Conservation (phyloP, 169 alveolate genomes). For the Plasmodium vinckei region DNA sequence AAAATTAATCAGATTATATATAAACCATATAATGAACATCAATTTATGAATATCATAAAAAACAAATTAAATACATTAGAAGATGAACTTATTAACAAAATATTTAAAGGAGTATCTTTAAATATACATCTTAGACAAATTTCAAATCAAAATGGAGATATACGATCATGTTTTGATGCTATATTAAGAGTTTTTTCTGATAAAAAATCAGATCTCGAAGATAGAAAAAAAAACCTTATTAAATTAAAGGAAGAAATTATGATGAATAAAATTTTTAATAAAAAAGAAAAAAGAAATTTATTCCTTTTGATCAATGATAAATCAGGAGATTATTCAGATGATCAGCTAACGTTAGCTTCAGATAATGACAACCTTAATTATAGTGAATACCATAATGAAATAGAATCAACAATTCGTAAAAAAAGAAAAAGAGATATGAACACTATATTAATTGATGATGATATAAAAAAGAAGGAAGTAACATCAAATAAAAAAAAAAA, state of each 20-base stretch:
- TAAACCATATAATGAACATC: conserved; percentile 67
- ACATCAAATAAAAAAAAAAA: conserved; percentile 1
- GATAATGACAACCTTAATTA: background rate
- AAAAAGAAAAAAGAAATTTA: conserved; percentile 49
- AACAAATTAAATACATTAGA: conserved; percentile 52
- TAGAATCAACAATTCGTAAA: background rate
- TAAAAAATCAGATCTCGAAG: conserved; percentile 55
- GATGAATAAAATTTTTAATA: conserved; percentile 71
- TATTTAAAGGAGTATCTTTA: conserved; percentile 69
- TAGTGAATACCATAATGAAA: background rate
- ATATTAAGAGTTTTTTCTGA: conserved; percentile 57
- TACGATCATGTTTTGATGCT: conserved; percentile 72
- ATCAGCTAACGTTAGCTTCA: background rate
- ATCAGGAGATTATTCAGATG: conserved; percentile 15
- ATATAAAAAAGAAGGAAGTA: background rate
- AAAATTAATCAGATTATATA: conserved; percentile 70
- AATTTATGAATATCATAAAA: conserved; percentile 49
- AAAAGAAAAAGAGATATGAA: background rate
- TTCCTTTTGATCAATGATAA: conserved; percentile 28
- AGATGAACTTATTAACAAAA: conserved; percentile 44
- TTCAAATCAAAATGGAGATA: conserved; percentile 64
- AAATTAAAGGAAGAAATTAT: conserved; percentile 63
- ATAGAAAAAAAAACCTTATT: conserved; percentile 53
- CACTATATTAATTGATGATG: background rate
- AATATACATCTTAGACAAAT: conserved; percentile 73